Base-by-base conservation (phyloP, 192 early-diverging fungal species). In the Linnemannia hyalina region DNA sequence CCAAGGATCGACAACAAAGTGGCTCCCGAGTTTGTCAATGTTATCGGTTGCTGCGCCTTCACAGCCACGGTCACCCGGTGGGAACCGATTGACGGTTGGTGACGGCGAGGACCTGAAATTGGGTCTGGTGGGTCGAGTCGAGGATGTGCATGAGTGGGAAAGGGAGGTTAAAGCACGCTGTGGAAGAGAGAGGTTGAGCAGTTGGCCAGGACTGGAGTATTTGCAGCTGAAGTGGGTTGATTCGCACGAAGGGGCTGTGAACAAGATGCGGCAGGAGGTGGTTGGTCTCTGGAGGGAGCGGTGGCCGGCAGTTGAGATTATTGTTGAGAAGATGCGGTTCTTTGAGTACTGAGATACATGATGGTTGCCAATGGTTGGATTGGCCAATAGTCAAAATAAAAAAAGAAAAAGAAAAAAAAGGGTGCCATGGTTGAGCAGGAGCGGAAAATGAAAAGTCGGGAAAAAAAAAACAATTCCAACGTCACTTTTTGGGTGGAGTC, bases 101-200 rank as follows among this genome's bases (percentile, higher is more conserved):
- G 38, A 2, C 0, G 5, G 36, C 23, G 47, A 57, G 20, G 73
- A 74, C 15, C 29, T 74, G n/a, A 52, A 74, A 32, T 36, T 36
- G 29, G 29, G 35, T 36, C 10, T 26, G 52, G 11, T 74, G 29
- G 73, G 73, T 38, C 47, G 46, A 18, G 6, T 22, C 4, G 44
- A 46, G 47, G 73, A 74, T 57, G 47, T 74, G 42, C 26, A 74
- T 4, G 29, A 49, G 2, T 74, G 73, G 73, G 47, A 46, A 26
- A 36, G 22, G 52, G 73, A 55, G 46, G 26, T 9, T 36, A 74
- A 35, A 29, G 46, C 10, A 20, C 47, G 22, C 36, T 57, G 0
- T 57, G 32, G 44, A 18, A 32, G 18, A 74, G 20, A 32, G 5
- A 55, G 47, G 35, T 54, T 35, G 29, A 5, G 52, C 29, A 54